Conservation (phyloP, 1,139 yeast species). For the Debaryomyces sp. region DNA sequence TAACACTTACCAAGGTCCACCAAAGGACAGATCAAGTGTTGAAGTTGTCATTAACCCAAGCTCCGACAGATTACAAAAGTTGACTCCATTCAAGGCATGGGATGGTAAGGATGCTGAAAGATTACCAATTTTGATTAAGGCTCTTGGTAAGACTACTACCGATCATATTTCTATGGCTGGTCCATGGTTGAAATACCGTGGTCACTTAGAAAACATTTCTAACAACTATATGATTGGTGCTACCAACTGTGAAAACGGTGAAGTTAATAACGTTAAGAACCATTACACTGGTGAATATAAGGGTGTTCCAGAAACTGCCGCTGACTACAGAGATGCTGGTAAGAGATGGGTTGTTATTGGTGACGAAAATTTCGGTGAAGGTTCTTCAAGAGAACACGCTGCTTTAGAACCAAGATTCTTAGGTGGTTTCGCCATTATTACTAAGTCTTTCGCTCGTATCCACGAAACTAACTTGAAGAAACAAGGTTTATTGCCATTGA, state of each 20-base stretch:
- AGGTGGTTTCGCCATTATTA: conserved; percentile 96
- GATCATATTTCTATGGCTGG: conserved; percentile 99
- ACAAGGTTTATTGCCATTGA: conserved; percentile 79
- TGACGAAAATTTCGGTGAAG: conserved; percentile 99
- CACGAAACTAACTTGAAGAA: conserved; percentile 58
- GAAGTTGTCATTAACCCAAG: conserved; percentile 79
- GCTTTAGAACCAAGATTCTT: conserved; percentile 99
- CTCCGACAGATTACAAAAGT: conserved; percentile 62
- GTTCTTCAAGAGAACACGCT: conserved; percentile 99
- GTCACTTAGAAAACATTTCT: conserved; percentile 98
- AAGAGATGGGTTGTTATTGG: conserved; percentile 97
- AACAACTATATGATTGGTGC: conserved; percentile 99
- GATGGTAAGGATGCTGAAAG: conserved; percentile 90
- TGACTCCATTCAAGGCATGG: conserved; percentile 67
- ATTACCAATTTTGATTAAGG: conserved; percentile 94
- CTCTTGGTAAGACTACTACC: conserved; percentile 97
- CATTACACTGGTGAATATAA: conserved; percentile 88
- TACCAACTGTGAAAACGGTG: conserved; percentile 92
- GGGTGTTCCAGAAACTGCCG: conserved; percentile 97
- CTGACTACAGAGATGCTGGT: conserved; percentile 91
- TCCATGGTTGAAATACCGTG: conserved; percentile 99
- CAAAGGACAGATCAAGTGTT: conserved; percentile 79
- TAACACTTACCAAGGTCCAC: conserved; percentile 98
- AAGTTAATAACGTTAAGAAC: conserved; percentile 91
- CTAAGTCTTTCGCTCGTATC: conserved; percentile 98